Base-by-base conservation (phyloP, 768 basidiomycete genomes). In the Amanita pallidorosea region DNA sequence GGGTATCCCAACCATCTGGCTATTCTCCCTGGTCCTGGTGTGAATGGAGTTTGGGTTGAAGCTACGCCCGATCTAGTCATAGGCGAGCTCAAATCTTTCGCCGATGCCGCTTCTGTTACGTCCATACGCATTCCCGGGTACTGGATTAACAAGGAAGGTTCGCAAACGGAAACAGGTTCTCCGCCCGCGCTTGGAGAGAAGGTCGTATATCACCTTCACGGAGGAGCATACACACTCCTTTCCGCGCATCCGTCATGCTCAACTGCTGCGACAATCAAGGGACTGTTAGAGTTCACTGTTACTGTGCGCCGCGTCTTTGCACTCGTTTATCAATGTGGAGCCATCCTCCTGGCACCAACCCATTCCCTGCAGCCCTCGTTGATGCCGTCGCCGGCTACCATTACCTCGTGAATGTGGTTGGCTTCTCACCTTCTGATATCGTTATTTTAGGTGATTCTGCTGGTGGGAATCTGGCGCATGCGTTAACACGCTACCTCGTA, bases 61-160 rank as follows among this genome's bases (percentile, higher is more conserved):
- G 33, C 40, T 20, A 13, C 18, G 5, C 40, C 40, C 18, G 58
- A 74, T n/a, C 63, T 74, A 18, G 54, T 80, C 11, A 66, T 64
- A 0, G 77, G 72, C 15, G 66, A 71, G 37, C 61, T 80, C 47
- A 60, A 67, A 44, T 54, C 54, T 9, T 75, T 66, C 67, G 72
- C 71, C 29, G 55, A 61, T 1, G 60, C 63, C 17, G 66, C 75
- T 6, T 58, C 63, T 4, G 71, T 78, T 17, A 51, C 64, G 5
- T 64, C 75, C 0, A 59, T 68, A 41, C 67, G 67, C 31, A 67
- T 82, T 37, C 75, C 80, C 9, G 80, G 77, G 5, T 83, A 80
- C 56, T 81, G 78, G 79, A 62, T 69, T 20, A 68, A 73, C 60
- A 74, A 72, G 58, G 61, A 65, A 29, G 71, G 68, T 2, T 55